Base-by-base conservation (phyloP, 305 asterid species). In the Fraxinus albicans region DNA sequence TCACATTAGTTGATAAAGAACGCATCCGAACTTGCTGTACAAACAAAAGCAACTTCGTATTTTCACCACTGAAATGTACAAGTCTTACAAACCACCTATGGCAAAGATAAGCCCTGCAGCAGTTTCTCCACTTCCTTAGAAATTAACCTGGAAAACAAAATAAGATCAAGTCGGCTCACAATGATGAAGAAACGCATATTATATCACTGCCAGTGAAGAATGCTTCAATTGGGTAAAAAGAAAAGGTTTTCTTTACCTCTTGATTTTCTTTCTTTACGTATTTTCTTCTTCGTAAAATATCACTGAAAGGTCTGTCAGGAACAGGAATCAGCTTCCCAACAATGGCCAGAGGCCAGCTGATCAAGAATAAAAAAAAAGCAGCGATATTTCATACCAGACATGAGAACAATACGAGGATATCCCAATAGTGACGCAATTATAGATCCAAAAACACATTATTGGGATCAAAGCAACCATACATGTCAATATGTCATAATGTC, bases 281-380 rank as follows among this genome's bases (percentile, higher is more conserved):
- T 60, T 81, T 81, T 90, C 79, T 38, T 38, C 44, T 7, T 38
- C 2, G 79, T 83, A 8, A 93, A 85, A 78, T 82, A 86, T 53
- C 93, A 19, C 90, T 60, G 17, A 93, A 86, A 17, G 97, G 92
- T 84, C 77, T 90, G 80, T 89, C 92, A 0, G 98, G 99, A 19
- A 94, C 99, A 8, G 98, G 98, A 73, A 94, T 89, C 80, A 93
- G 73, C 86, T 95, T 95, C 74, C 96, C 99, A 76, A 91, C 83
- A 29, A 80, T 89, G 79, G 98, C 99, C 73, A 95, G 98, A 55
- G 99, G 99, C 99, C 99, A 95, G 36, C 99, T 95, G 88, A 76
- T 29, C 67, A 76, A 78, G 73, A 23, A 74, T 60, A 76, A 73
- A 1, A 65, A 0, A 6, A 47, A 2, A 3, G 38, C 12, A 42